These are phyloP conservation scores for Spongispora temasekensis DNA, from an alignment of 1,284 basidiomycete genomes.

Conservation along the genomic window DNA sequence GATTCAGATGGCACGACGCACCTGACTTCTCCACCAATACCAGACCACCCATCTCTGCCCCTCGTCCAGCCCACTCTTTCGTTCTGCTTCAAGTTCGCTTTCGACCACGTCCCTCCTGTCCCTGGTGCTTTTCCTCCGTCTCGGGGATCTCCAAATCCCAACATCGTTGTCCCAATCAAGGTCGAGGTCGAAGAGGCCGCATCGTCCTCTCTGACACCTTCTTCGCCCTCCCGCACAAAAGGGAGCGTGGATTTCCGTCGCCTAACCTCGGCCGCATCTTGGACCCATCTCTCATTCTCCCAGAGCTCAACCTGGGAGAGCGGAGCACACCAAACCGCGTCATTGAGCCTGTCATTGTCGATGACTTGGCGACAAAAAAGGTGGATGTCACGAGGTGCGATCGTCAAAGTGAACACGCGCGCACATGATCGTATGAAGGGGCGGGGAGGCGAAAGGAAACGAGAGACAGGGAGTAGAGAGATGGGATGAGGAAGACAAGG, in stretches of 20 bases:
- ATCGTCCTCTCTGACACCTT: neutral
- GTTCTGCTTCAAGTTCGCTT: constrained; percentile 50
- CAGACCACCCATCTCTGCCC: constrained; percentile 72
- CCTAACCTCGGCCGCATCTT: neutral
- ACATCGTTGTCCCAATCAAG: neutral
- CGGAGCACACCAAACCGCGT: constrained; percentile 61
- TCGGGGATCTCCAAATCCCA: neutral
- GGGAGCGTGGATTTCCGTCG: neutral
- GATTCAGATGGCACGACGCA: constrained; percentile 38
- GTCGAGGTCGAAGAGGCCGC: neutral
- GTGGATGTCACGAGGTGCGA: constrained; percentile 23
- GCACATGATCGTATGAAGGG: neutral
- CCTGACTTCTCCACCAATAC: constrained; percentile 62
- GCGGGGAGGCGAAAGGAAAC: neutral
- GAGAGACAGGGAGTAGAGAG: neutral
- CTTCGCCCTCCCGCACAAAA: neutral
- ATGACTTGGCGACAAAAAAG: constrained; percentile 44
- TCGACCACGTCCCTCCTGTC: constrained; percentile 52
- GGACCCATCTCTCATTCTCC: neutral
- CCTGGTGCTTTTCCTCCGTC: neutral
- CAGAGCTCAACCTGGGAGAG: constrained; percentile 59
- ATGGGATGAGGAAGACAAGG: constrained; percentile 10
- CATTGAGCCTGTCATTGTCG: constrained; percentile 65
- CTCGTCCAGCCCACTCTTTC: constrained; percentile 71
- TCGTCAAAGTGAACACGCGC: constrained; percentile 12